Percentiles rank a stretch among this genome's conserved stretches.
These are phyloP conservation scores for Manihot esculenta DNA, from an alignment of 441 rosid genomes.

Conservation along the genomic window DNA sequence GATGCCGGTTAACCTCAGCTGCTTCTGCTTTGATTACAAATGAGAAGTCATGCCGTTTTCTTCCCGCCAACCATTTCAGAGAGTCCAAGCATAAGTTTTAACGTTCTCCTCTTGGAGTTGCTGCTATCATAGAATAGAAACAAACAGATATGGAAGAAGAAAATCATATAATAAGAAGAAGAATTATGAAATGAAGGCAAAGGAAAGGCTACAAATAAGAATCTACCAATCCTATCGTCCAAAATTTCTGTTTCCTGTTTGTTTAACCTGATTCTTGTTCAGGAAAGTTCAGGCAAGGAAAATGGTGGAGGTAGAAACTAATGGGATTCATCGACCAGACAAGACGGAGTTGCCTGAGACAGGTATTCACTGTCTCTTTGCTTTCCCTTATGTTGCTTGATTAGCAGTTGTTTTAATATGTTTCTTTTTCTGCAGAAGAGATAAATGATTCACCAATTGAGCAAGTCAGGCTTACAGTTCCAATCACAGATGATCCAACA, in stretches of 20 bases:
- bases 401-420: background rate
- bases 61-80: background rate
- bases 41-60: background rate
- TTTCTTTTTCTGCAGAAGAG: constrained; percentile 29
- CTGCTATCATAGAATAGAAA: background rate
- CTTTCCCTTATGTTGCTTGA: background rate
- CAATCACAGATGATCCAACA: constrained; percentile 44
- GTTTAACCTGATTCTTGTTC: background rate
- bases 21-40: background rate
- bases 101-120: background rate
- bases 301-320: constrained; percentile 15
- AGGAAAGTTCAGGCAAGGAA: background rate
- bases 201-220: background rate
- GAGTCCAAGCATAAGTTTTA: constrained; percentile 17
- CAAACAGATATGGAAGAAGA: background rate
- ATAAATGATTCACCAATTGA: constrained; percentile 42
- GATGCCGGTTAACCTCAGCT: background rate
- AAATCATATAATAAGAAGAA: background rate
- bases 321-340: background rate
- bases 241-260: background rate
- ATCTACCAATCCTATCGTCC: background rate
- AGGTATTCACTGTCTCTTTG: background rate
- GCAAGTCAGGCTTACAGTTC: constrained; percentile 45
- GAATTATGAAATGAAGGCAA: background rate
- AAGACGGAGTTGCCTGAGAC: constrained; percentile 9